Conservation (phyloP, 1,284 basidiomycete genomes). For the Hemileia vastatrix region DNA sequence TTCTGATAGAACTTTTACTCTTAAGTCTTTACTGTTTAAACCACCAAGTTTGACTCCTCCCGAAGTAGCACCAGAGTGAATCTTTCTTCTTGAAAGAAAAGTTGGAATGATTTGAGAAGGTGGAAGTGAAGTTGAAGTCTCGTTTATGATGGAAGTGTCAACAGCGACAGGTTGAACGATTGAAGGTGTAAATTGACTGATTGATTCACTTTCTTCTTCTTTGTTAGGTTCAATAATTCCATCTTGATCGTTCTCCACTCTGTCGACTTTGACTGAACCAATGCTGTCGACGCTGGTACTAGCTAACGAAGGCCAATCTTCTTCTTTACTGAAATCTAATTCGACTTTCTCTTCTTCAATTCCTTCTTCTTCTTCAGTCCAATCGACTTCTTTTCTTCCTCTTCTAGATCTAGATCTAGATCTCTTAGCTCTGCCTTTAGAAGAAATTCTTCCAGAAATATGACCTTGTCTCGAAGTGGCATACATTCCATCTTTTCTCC, state of each 20-base stretch:
- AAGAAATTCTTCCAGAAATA: background rate
- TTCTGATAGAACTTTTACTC: background rate
- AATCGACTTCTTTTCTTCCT: background rate
- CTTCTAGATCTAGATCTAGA: background rate
- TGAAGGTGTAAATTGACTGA: no score
- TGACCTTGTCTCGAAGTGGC: background rate
- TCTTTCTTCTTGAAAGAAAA: background rate
- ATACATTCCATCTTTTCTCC: background rate
- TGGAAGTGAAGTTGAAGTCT: background rate
- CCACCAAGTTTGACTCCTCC: background rate
- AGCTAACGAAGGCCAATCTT: background rate
- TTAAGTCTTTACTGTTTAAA: background rate
- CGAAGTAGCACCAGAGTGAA: background rate
- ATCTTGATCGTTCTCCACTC: background rate
- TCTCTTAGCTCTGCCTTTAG: background rate
- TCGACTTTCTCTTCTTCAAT: background rate
- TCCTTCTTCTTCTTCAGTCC: background rate
- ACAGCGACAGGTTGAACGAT: background rate
- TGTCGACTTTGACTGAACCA: background rate
- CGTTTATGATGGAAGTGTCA: background rate
- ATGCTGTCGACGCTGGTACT: background rate
- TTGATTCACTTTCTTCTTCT: no score
- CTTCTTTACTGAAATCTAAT: background rate
- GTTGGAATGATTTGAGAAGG: background rate
- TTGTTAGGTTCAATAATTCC: background rate